These are phyloP conservation scores for Lathyrus oleraceus DNA, from an alignment of 306 rosid species.

Conservation along the genomic window DNA sequence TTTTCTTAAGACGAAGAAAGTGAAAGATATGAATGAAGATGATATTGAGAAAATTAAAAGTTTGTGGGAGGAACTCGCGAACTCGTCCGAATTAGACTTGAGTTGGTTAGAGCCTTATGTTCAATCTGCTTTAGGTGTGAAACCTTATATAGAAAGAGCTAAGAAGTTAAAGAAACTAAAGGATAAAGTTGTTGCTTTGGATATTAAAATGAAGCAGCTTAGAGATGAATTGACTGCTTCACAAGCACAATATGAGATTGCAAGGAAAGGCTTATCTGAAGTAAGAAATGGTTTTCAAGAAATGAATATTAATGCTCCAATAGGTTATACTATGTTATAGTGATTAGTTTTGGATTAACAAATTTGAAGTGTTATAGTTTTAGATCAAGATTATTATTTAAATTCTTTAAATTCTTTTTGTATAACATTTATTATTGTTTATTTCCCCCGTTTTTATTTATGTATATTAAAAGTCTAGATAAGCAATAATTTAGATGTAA, in stretches of 20 bases:
- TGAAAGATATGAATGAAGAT: slow-evolving; percentile 35
- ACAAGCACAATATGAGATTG: slow-evolving; percentile 33
- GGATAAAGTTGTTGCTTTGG: slow-evolving; percentile 39
- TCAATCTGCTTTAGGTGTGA: slow-evolving; percentile 39
- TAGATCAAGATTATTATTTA: background rate
- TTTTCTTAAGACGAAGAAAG: slow-evolving; percentile 41
- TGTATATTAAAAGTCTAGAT: background rate
- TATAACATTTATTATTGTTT: background rate
- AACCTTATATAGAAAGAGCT: slow-evolving; percentile 32
- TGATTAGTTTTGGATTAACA: background rate
- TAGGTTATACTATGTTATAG: slow-evolving; percentile 44
- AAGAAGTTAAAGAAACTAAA: slow-evolving; percentile 22
- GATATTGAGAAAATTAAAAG: slow-evolving; percentile 14
- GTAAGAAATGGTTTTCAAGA: slow-evolving; percentile 35
- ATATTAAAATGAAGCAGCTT: slow-evolving; percentile 39
- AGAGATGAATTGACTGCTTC: slow-evolving; percentile 36
- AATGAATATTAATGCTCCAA: slow-evolving; percentile 33
- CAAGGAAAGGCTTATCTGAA: slow-evolving; percentile 27
- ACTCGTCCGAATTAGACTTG: slow-evolving; percentile 44
- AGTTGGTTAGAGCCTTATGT: slow-evolving; percentile 47
- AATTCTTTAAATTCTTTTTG: background rate
- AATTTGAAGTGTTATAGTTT: background rate
- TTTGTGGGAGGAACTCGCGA: slow-evolving; percentile 46
- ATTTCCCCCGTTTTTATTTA: no score
- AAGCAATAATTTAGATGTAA: background rate